Conservation (phyloP, 768 basidiomycete species). For the Rhodocollybia butyracea region DNA sequence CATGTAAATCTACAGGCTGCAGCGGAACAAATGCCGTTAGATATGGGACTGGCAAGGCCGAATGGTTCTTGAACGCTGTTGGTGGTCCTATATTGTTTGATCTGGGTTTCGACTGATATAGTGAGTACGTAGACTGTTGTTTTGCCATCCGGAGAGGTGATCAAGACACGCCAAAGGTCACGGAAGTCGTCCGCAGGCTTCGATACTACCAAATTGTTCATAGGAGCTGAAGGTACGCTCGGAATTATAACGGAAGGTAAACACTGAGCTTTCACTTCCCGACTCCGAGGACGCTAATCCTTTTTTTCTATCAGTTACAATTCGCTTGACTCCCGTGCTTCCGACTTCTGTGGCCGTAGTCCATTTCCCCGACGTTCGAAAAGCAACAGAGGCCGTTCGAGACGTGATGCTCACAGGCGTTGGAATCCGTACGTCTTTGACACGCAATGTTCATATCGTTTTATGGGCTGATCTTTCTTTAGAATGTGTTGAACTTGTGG, state of each 20-base stretch:
- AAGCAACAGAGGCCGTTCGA: conserved; percentile 55
- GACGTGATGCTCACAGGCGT: conserved; percentile 55
- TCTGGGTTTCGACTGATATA: neutral
- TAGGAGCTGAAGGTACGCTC: conserved; percentile 77
- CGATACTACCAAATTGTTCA: conserved; percentile 81
- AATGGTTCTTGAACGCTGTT: conserved; percentile 88
- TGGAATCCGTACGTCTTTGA: conserved; percentile 60
- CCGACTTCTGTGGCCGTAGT: conserved; percentile 87
- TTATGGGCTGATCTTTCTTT: conserved; percentile 19
- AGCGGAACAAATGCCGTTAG: conserved; percentile 71
- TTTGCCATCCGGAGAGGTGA: conserved; percentile 76
- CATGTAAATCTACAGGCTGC: too few species aligned
- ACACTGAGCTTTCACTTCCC: too few species aligned
- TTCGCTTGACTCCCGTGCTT: conserved; percentile 44
- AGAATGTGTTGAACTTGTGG: conserved; percentile 90
- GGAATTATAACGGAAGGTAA: conserved; percentile 87
- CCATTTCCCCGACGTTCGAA: conserved; percentile 76
- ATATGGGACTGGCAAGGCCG: conserved; percentile 85
- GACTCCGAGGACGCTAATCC: neutral
- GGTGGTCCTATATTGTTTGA: conserved; percentile 16
- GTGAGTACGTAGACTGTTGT: neutral
- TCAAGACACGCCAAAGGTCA: conserved; percentile 78
- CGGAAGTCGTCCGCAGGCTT: conserved; percentile 88
- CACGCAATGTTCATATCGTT: conserved; percentile 45
- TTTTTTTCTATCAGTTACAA: neutral